A percentile compares a stretch with the other conserved stretches of the same genome.
Conservation (phyloP, 1,284 basidiomycete species). For the Hortiboletus rubellus region DNA sequence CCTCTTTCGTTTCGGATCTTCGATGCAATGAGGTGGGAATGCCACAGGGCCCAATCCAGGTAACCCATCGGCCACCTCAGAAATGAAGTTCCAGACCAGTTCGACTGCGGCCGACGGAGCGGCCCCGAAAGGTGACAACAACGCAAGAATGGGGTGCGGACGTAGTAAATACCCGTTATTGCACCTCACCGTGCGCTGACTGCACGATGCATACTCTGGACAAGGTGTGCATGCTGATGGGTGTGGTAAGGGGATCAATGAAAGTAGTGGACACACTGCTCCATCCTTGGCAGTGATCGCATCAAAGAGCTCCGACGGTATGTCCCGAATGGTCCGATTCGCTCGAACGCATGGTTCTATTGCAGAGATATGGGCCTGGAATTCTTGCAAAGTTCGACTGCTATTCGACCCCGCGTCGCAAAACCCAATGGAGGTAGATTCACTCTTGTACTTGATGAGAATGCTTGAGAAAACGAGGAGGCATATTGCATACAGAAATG, state of each 20-base stretch:
- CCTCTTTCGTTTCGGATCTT: conserved; percentile 79
- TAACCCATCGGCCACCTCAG: conserved; percentile 62
- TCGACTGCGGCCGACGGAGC: conserved; percentile 44
- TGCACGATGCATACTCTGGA: conserved; percentile 80
- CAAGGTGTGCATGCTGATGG: conserved; percentile 82
- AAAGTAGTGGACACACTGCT: conserved; percentile 51
- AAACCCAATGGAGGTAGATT: conserved; percentile 77
- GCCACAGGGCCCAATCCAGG: conserved; percentile 79
- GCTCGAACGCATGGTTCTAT: conserved; percentile 61
- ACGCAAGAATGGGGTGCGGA: conserved; percentile 55
- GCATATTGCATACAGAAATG: conserved; percentile 42
- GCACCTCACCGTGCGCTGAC: conserved; percentile 64
- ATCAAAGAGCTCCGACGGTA: conserved; percentile 30
- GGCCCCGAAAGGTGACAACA: conserved; percentile 41
- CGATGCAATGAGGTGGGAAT: conserved; percentile 77
- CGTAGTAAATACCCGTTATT: conserved; percentile 74
- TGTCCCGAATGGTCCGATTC: conserved; percentile 47
- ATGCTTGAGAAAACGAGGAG: conserved; percentile 43
- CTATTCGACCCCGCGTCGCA: conserved; percentile 70
- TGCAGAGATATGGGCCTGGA: conserved; percentile 46
- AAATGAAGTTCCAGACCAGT: conserved; percentile 47
- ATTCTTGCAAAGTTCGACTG: conserved; percentile 58
- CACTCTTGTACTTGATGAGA: conserved; percentile 56
- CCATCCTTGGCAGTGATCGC: conserved; percentile 36
- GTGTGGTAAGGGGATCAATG: conserved; percentile 56